These are phyloP conservation scores for Neurospora sp. DNA, from an alignment of 2,329 filamentous ascomycete genomes.

Conservation along the genomic window DNA sequence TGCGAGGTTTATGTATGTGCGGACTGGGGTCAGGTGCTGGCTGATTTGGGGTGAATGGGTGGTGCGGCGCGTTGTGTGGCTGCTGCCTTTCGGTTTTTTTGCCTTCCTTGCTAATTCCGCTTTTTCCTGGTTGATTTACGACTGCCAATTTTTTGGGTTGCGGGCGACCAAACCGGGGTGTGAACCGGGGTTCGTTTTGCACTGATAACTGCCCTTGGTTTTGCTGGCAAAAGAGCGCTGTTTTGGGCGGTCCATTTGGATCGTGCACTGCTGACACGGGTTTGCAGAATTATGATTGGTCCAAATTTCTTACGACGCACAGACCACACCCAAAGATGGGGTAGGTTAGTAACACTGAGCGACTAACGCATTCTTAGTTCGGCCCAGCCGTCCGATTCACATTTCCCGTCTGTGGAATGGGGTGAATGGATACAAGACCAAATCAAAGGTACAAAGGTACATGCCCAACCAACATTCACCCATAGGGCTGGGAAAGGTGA, in stretches of 20 bases:
- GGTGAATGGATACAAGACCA: neutral
- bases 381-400: neutral
- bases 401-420: neutral
- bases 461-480: neutral
- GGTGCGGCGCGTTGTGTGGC: conserved; percentile 2
- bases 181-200: conserved; percentile 17
- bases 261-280: conserved; percentile 3
- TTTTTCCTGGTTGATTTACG: conserved; percentile 16
- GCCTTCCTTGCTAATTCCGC: conserved; percentile 3
- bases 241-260: conserved; percentile 16
- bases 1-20: conserved; percentile 29
- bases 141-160: conserved; percentile 17
- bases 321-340: conserved; percentile 7
- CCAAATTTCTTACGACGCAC: conserved; percentile 14
- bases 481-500: neutral
- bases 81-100: conserved; percentile 6
- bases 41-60: conserved; percentile 23
- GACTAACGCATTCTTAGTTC: neutral
- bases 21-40: conserved; percentile 21
- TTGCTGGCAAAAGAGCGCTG: conserved; percentile 15
- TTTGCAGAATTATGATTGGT: conserved; percentile 21
- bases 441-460: neutral
- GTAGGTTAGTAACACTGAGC: neutral
- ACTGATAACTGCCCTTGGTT: neutral
- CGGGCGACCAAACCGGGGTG: conserved; percentile 17